These are phyloP conservation scores for Cytospora leucostoma DNA, from an alignment of 2,329 filamentous ascomycete genomes.

Conservation along the genomic window DNA sequence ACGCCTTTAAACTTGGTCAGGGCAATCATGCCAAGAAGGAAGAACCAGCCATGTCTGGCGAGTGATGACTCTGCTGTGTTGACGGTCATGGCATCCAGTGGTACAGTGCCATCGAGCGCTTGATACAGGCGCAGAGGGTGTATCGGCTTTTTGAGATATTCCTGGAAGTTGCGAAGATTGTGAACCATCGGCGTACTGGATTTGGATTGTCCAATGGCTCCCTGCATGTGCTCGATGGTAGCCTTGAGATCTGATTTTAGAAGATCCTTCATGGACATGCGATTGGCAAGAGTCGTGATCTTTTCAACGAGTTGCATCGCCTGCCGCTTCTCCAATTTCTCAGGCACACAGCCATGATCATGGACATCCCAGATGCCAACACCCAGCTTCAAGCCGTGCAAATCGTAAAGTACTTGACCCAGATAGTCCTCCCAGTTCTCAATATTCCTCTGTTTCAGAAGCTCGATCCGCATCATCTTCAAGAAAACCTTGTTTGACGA, in stretches of 20 bases:
- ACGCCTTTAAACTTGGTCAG: constrained; percentile 78
- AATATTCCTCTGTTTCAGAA: constrained; percentile 73
- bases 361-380: constrained; percentile 65
- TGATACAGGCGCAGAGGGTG: constrained; percentile 79
- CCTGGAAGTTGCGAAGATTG: constrained; percentile 80
- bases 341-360: constrained; percentile 78
- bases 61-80: constrained; percentile 69
- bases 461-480: constrained; percentile 83
- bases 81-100: constrained; percentile 71
- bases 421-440: constrained; percentile 86
- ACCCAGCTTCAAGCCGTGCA: constrained; percentile 78
- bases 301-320: constrained; percentile 82
- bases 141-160: constrained; percentile 80
- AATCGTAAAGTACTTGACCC: constrained; percentile 79
- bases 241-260: constrained; percentile 87
- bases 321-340: constrained; percentile 77
- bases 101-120: constrained; percentile 76
- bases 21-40: constrained; percentile 83
- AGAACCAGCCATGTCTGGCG: constrained; percentile 87
- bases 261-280: constrained; percentile 86
- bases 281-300: constrained; percentile 76
- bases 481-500: constrained; percentile 84
- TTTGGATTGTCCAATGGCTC: constrained; percentile 78
- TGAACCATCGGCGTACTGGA: constrained; percentile 78
- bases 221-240: constrained; percentile 91